phyloP scores from a whole-genome alignment of 164 flowering plant genomes.

The Chimonanthus praecox region DNA sequence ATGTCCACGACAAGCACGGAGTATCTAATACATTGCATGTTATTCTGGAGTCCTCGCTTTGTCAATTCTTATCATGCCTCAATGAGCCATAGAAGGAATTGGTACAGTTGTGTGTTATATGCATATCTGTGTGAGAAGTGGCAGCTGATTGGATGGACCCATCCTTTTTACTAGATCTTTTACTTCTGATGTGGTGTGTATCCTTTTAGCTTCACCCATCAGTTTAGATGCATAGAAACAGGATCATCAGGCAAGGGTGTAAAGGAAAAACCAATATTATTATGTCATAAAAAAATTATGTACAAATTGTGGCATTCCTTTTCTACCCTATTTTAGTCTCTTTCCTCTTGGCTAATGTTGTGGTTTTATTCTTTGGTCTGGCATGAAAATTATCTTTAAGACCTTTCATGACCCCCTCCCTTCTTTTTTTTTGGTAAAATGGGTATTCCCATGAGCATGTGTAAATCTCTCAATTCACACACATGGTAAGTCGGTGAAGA shows the following conservation, averaged over 20 bases:
- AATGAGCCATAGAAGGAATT: slow-evolving; percentile 21
- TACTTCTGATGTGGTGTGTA: slow-evolving; percentile 1
- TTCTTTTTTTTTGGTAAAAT: no score
- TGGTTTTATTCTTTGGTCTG: no score
- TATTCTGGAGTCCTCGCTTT: slow-evolving; percentile 2
- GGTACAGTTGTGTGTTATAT: slow-evolving; percentile 15
- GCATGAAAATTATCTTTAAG: no score
- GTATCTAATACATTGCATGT: background rate
- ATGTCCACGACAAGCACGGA: slow-evolving; percentile 9
- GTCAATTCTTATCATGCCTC: slow-evolving; percentile 17
- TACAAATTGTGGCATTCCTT: slow-evolving; percentile 14
- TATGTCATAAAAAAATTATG: slow-evolving; percentile 10
- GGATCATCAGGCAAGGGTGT: slow-evolving; percentile 13
- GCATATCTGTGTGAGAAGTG: slow-evolving; percentile 5
- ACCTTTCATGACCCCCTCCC: no score
- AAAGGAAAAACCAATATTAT: slow-evolving; percentile 3
- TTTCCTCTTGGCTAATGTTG: no score
- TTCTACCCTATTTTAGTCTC: no score
- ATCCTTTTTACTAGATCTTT: slow-evolving; percentile 3
- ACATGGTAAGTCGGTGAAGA: no score
- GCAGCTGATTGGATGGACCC: slow-evolving; percentile 9
- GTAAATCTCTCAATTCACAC: no score
- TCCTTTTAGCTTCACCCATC: slow-evolving; percentile 4
- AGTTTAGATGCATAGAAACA: slow-evolving; percentile 14
- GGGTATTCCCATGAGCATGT: no score